These are phyloP conservation scores for Chaetoceros muelleri DNA, from an alignment of 108 stramenopile species.

Conservation along the genomic window DNA sequence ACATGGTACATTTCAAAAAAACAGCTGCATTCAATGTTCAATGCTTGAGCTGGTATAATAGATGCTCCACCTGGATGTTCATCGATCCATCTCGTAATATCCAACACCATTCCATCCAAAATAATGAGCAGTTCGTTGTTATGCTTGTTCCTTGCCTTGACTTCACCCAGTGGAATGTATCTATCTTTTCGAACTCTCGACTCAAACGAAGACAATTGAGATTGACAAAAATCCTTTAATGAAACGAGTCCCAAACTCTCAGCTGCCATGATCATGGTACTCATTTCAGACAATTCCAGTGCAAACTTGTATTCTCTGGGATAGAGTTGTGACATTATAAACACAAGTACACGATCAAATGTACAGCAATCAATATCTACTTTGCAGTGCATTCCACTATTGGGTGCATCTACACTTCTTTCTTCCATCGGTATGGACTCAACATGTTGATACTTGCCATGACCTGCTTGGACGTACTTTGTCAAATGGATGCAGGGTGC, in stretches of 20 bases:
- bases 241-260: slow-evolving; percentile 4
- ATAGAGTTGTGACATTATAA: slow-evolving; percentile 1
- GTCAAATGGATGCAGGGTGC: slow-evolving; percentile 10
- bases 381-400: background rate
- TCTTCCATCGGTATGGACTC: background rate
- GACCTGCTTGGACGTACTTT: slow-evolving; percentile 11
- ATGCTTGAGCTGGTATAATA: slow-evolving; percentile 23
- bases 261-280: slow-evolving; percentile 2
- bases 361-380: slow-evolving; percentile 6
- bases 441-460: slow-evolving; percentile 4
- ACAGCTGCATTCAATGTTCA: slow-evolving; percentile 14
- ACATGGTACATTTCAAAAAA: slow-evolving; percentile 28
- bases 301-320: slow-evolving; percentile 4
- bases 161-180: slow-evolving; percentile 4
- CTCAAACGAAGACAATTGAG: slow-evolving; percentile 1
- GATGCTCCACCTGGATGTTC: slow-evolving; percentile 17
- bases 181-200: slow-evolving; percentile 7
- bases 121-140: slow-evolving; percentile 4
- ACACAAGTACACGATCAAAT: slow-evolving; percentile 9
- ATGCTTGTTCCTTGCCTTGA: background rate
- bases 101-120: slow-evolving; percentile 15
- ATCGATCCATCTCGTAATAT: slow-evolving; percentile 16
- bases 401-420: slow-evolving; percentile 8
- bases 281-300: slow-evolving; percentile 4
- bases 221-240: slow-evolving; percentile 2